A percentile compares a stretch with the other conserved stretches of the same genome.
phyloP scores from a whole-genome alignment of 2,329 filamentous ascomycete genomes.

The Penicillium sp. region DNA sequence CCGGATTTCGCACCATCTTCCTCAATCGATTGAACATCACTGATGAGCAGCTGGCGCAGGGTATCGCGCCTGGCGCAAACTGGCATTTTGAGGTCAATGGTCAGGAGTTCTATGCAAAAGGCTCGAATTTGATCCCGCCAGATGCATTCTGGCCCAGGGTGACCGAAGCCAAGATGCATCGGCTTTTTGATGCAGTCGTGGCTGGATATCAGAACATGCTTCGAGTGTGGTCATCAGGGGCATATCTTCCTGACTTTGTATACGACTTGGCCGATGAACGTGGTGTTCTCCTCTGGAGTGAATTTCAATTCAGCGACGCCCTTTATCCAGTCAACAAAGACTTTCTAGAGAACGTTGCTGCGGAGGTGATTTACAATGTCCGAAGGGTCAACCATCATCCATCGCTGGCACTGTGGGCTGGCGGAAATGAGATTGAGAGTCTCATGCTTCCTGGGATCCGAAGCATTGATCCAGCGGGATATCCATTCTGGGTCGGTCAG shows the following conservation, averaged over 20 bases:
- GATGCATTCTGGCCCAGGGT: slow-evolving; percentile 60
- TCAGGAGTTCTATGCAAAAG: slow-evolving; percentile 58
- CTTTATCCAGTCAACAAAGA: slow-evolving; percentile 52
- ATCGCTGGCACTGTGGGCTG: slow-evolving; percentile 50
- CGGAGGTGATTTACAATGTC: slow-evolving; percentile 56
- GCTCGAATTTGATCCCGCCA: slow-evolving; percentile 58
- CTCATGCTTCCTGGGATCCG: slow-evolving; percentile 45
- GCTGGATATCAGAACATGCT: slow-evolving; percentile 61
- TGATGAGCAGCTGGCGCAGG: slow-evolving; percentile 48
- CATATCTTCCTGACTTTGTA: slow-evolving; percentile 57
- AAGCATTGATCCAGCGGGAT: slow-evolving; percentile 43
- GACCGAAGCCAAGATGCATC: slow-evolving; percentile 47
- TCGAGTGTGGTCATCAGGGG: slow-evolving; percentile 56
- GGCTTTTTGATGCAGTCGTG: slow-evolving; percentile 51
- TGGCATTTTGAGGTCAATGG: slow-evolving; percentile 64
- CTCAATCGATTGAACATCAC: slow-evolving; percentile 53
- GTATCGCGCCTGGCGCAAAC: slow-evolving; percentile 53
- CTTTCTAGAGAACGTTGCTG: slow-evolving; percentile 52
- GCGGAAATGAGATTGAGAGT: slow-evolving; percentile 57
- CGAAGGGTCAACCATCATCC: slow-evolving; percentile 58
- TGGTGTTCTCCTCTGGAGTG: slow-evolving; percentile 57
- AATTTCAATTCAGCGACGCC: slow-evolving; percentile 58
- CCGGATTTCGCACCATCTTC: slow-evolving; percentile 58
- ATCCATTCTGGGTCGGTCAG: slow-evolving; percentile 43
- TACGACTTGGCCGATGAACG: slow-evolving; percentile 58